These are phyloP conservation scores for Aspergillus homomorphus DNA, from an alignment of 495 filamentous ascomycete genomes.

Conservation along the genomic window DNA sequence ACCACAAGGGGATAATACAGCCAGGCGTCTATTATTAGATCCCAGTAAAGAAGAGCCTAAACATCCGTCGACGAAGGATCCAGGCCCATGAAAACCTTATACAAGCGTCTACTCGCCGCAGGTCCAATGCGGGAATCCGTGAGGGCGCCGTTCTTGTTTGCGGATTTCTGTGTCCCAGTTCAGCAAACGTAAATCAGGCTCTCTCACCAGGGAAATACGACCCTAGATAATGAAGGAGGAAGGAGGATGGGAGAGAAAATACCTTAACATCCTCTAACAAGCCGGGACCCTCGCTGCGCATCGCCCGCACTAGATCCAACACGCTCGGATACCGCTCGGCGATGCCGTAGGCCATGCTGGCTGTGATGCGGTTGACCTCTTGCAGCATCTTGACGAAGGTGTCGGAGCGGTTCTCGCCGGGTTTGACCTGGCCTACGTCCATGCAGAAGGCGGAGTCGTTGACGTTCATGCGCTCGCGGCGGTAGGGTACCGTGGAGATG, in stretches of 20 bases:
- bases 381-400: conserved; percentile 78
- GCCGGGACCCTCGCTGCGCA: conserved; percentile 57
- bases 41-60: no score
- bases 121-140: conserved; percentile 64
- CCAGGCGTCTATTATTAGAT: no score
- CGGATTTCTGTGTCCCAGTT: conserved; percentile 48
- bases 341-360: conserved; percentile 70
- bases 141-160: conserved; percentile 64
- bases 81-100: conserved; percentile 68
- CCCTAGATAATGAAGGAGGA: no score
- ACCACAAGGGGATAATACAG: no score
- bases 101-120: conserved; percentile 67
- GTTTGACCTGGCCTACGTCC: conserved; percentile 75
- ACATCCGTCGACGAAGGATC: conserved; percentile 68
- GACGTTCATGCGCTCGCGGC: conserved; percentile 42
- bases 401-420: conserved; percentile 63
- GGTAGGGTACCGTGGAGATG: conserved; percentile 74
- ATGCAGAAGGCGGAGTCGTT: conserved; percentile 73
- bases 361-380: conserved; percentile 70
- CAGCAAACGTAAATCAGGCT: conserved; percentile 10
- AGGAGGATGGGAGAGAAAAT: conserved; percentile 2
- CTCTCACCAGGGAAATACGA: no score
- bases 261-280: conserved; percentile 60
- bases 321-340: conserved; percentile 58
- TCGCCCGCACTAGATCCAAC: conserved; percentile 51